Percentiles rank a stretch among this genome's conserved stretches.
phyloP scores from a whole-genome alignment of 768 basidiomycete species.

The Pulveroboletus sp. region DNA sequence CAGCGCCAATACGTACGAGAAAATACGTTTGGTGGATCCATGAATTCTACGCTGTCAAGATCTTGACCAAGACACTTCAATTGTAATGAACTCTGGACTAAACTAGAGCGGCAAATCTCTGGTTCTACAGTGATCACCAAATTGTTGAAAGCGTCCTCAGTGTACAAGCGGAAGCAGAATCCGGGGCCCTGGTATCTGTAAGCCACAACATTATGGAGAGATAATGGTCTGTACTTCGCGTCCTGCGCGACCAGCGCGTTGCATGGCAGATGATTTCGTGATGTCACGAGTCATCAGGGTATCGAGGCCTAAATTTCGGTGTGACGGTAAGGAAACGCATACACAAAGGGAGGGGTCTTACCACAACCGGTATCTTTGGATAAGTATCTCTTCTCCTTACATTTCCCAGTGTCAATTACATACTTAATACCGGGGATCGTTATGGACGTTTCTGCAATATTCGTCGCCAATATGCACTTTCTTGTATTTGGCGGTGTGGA shows the following conservation, averaged over 20 bases:
- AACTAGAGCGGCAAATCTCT: constrained; percentile 86
- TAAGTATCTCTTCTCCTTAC: constrained; percentile 90
- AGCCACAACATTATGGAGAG: not conserved
- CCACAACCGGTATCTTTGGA: constrained; percentile 69
- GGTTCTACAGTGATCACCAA: constrained; percentile 73
- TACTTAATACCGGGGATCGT: constrained; percentile 95
- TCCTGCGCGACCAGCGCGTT: constrained; percentile 95
- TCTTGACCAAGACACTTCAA: constrained; percentile 83
- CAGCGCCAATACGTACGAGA: constrained; percentile 54
- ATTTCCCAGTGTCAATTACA: constrained; percentile 94
- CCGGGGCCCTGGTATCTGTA: constrained; percentile 59
- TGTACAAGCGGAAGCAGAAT: constrained; percentile 89
- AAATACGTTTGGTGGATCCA: constrained; percentile 81
- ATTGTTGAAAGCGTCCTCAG: constrained; percentile 69
- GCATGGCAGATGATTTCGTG: constrained; percentile 87
- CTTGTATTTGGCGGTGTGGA: constrained; percentile 64
- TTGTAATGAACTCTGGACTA: constrained; percentile 81
- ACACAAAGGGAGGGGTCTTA: constrained; percentile 22
- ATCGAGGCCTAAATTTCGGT: constrained; percentile 68
- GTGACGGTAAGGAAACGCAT: not conserved
- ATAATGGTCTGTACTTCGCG: constrained; percentile 59
- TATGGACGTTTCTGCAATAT: constrained; percentile 97
- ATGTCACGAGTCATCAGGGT: constrained; percentile 80
- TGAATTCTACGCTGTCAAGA: constrained; percentile 77
- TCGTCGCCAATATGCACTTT: constrained; percentile 94